phyloP scores from a whole-genome alignment of 148 eudicot genomes.

The Camellia japonica region DNA sequence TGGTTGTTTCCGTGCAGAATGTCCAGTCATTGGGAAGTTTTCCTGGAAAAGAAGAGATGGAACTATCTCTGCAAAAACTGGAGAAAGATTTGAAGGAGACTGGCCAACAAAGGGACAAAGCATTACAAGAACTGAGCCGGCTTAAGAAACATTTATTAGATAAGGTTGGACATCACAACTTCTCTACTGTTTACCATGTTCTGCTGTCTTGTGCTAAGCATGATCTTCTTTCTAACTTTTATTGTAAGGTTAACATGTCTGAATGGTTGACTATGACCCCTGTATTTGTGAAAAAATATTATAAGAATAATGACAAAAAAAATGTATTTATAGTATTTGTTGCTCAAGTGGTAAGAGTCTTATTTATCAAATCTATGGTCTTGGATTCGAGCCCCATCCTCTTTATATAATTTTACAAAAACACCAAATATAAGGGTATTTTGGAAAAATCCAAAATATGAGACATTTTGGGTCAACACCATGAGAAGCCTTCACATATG shows the following conservation, averaged over 20 bases:
- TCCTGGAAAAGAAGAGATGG: constrained; percentile 64
- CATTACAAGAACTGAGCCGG: constrained; percentile 76
- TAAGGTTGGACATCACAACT: constrained; percentile 49
- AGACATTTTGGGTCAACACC: no score
- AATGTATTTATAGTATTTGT: no score
- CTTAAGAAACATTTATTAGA: constrained; percentile 95
- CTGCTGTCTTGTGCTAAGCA: constrained; percentile 7
- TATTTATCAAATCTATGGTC: no score
- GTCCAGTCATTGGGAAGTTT: constrained; percentile 35
- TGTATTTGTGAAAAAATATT: no score
- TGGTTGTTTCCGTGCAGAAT: constrained; percentile 24
- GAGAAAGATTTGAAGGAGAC: constrained; percentile 77
- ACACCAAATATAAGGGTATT: no score
- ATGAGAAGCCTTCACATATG: no score
- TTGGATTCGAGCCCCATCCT: no score
- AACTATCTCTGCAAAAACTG: constrained; percentile 51
- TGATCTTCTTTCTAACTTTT: not conserved
- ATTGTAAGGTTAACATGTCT: not conserved
- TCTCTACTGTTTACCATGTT: constrained; percentile 1
- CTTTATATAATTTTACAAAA: no score
- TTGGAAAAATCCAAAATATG: no score
- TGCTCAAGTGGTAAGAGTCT: no score
- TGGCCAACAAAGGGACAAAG: constrained; percentile 71
- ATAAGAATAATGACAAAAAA: no score
- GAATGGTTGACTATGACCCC: not conserved